Evolutionary conservation across 2,329 filamentous ascomycete species (phyloP), one percentile per base, ranked within the genome.

Genomic region (Calonectria montana): DNA sequence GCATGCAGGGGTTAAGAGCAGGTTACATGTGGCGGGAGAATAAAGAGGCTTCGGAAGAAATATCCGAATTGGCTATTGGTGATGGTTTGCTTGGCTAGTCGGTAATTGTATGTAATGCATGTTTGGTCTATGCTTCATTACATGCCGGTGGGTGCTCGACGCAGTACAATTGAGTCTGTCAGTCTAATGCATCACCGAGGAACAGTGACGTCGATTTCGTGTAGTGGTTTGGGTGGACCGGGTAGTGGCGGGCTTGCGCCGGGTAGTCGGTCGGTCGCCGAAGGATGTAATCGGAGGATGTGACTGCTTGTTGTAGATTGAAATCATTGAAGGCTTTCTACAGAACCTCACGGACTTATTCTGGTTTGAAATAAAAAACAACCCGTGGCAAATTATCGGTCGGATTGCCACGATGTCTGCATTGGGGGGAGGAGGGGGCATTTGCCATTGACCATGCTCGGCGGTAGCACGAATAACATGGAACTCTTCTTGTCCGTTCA

Each of bases 221-320:
- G 31, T 7, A 55, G 35, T 39, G 21, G 23, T 39, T 59, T 59
- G n/a, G 9, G 53, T 62, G 59, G 59, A 62, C 59, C 77, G 77
- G 77, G 73, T 78, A 78, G 67, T 69, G 69, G 73, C 77, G 77
- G 77, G 77, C 73, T 70, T 73, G 70, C 59, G 67, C 66, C 76
- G 74, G 76, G 65, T 23, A 35, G 29, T 55, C 70, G 41, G 61
- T 73, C 70, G 53, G 68, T 39, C 23, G 64, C 18, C 48, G 64
- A 66, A 43, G 74, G 76, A 63, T 70, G 27, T 48, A 71, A 39
- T 73, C 43, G 55, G 62, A 69, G 61, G 39, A 25, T 21, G 29
- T 43, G 53, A 21, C 53, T 31, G n/a, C 47, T 65, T 53, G 47
- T 65, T 69, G 73, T 75, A 31, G 53, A 57, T 35, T 21, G 53